Conservation (phyloP, 2,329 filamentous ascomycete species). For the Pseudogymnoascus sp. region DNA sequence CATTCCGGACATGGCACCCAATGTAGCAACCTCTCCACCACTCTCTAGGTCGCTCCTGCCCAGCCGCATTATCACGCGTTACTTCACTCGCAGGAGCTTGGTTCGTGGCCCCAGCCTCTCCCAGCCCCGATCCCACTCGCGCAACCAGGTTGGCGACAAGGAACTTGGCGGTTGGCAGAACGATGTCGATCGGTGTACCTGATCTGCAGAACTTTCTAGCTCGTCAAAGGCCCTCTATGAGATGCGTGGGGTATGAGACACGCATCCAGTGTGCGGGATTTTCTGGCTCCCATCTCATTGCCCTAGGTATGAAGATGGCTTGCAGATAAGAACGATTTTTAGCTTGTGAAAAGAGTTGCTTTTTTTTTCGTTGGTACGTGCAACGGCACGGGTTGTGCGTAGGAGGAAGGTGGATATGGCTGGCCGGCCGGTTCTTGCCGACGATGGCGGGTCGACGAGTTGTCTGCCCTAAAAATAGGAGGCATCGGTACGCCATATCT, state of each 20-base stretch:
- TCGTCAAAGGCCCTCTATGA: background rate
- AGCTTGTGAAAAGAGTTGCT: slow-evolving; percentile 5
- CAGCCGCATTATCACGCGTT: background rate
- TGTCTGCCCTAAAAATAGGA: background rate
- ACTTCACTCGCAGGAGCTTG: background rate
- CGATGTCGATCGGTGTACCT: background rate
- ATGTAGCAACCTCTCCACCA: background rate
- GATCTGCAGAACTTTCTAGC: slow-evolving; percentile 6
- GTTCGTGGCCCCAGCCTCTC: background rate
- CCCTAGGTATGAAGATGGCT: background rate
- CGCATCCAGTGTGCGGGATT: background rate
- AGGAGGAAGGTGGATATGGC: background rate
- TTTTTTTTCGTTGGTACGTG: background rate
- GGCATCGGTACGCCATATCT: background rate
- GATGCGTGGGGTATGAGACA: background rate
- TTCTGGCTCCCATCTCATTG: background rate
- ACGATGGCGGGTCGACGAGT: background rate
- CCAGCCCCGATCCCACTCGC: background rate
- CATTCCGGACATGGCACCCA: background rate
- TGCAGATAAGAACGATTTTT: background rate
- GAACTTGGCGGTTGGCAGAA: background rate
- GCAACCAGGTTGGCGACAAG: background rate
- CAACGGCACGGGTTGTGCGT: background rate
- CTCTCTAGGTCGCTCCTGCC: background rate
- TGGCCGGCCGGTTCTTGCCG: background rate